A percentile compares a stretch with the other conserved stretches of the same genome.
Conservation (phyloP, 2,329 filamentous ascomycete species). For the Fusarium hostae region DNA sequence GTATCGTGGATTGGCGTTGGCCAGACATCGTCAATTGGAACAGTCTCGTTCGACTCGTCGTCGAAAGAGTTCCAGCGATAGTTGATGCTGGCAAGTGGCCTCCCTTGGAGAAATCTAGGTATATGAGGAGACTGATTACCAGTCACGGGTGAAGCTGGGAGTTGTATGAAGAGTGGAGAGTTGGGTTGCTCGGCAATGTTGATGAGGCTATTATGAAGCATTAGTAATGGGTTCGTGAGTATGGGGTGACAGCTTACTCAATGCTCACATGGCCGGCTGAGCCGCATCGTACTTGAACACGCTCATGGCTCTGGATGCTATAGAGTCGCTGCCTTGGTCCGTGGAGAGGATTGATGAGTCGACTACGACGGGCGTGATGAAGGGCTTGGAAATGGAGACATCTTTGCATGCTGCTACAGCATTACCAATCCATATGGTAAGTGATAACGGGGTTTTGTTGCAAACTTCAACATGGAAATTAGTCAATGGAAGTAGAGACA, state of each 20-base stretch:
- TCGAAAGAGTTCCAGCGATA: conserved; percentile 64
- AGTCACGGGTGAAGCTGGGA: conserved; percentile 60
- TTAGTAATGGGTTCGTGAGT: conserved; percentile 24
- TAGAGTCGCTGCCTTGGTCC: conserved; percentile 22
- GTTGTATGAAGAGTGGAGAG: conserved; percentile 63
- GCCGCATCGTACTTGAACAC: conserved; percentile 59
- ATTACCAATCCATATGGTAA: conserved; percentile 15
- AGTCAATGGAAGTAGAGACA: neutral
- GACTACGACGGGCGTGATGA: conserved; percentile 23
- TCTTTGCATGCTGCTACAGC: conserved; percentile 39
- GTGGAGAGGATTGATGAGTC: neutral
- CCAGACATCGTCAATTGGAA: conserved; percentile 54
- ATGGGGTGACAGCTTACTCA: conserved; percentile 56
- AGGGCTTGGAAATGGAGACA: conserved; percentile 29
- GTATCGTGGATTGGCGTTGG: conserved; percentile 68
- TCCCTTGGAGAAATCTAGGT: conserved; percentile 55
- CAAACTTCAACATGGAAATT: neutral
- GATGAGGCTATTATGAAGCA: conserved; percentile 55
- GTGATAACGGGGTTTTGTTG: neutral
- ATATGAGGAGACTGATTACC: conserved; percentile 45
- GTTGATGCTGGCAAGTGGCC: conserved; percentile 65
- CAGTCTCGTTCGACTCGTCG: conserved; percentile 25
- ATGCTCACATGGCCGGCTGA: conserved; percentile 62
- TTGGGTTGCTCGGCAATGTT: conserved; percentile 54
- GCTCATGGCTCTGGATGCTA: conserved; percentile 48